A percentile compares a stretch with the other conserved stretches of the same genome.
These are phyloP conservation scores for Tieghemostelium lacteum DNA, from an alignment of 78 protist genomes.

Conservation along the genomic window DNA sequence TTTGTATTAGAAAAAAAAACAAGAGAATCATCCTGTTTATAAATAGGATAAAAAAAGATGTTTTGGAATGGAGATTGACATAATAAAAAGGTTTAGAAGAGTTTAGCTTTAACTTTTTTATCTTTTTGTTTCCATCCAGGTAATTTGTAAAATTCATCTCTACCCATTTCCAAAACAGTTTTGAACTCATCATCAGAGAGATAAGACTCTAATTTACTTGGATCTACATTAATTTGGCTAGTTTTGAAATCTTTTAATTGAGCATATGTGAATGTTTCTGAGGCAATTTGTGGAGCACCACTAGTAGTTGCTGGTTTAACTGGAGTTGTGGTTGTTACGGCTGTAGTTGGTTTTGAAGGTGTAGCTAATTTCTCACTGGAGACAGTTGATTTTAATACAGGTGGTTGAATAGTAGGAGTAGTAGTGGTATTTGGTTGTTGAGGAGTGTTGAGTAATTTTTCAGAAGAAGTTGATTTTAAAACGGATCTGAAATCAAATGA, in stretches of 20 bases:
- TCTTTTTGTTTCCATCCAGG: slow-evolving; percentile 70
- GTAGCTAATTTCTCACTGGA: not conserved
- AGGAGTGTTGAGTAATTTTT: not conserved
- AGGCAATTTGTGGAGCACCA: not conserved
- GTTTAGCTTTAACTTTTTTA: slow-evolving; percentile 18
- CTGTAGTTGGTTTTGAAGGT: slow-evolving; percentile 32
- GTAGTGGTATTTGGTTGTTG: not conserved
- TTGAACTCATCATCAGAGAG: slow-evolving; percentile 33
- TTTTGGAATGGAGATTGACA: no score
- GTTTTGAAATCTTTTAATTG: slow-evolving; percentile 37
- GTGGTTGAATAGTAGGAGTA: not conserved
- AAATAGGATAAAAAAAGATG: no score
- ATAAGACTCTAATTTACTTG: slow-evolving; percentile 35
- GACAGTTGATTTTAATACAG: no score
- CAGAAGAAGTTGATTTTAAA: slow-evolving; percentile 23
- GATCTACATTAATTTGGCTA: not conserved
- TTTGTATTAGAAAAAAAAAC: no score
- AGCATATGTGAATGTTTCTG: slow-evolving; percentile 13
- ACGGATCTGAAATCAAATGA: slow-evolving; percentile 63
- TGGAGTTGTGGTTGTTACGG: slow-evolving; percentile 5
- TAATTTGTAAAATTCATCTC: slow-evolving; percentile 15
- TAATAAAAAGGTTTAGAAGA: slow-evolving; percentile 20
- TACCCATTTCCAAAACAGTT: not conserved
- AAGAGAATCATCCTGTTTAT: no score
- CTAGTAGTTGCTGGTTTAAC: slow-evolving; percentile 3